phyloP scores from a whole-genome alignment of 2,329 filamentous ascomycete species.

The Pseudocercospora cruenta region DNA sequence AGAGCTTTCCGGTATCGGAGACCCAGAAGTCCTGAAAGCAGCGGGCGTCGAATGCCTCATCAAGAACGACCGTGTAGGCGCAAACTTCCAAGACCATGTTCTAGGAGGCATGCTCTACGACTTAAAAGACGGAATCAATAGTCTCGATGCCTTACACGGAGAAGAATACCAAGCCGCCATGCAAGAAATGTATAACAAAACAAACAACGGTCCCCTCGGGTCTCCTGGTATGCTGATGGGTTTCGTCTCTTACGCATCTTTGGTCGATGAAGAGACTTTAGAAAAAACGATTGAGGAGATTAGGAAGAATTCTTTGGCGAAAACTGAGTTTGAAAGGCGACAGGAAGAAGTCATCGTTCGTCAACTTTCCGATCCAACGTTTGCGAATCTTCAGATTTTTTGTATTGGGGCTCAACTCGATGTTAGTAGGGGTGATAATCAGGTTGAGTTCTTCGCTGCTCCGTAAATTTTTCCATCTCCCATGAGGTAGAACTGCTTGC shows the following conservation, averaged over 20 bases:
- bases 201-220: constrained; percentile 39
- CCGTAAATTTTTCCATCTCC: constrained; percentile 21
- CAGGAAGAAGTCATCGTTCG: constrained; percentile 41
- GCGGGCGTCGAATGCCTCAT: constrained; percentile 53
- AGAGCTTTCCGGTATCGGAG: constrained; percentile 60
- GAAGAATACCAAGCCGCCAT: constrained; percentile 42
- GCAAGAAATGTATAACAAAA: constrained; percentile 40
- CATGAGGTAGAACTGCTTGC: not conserved
- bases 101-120: constrained; percentile 38
- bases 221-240: constrained; percentile 43
- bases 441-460: constrained; percentile 38
- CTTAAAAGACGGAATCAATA: constrained; percentile 35
- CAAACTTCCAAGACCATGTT: constrained; percentile 55
- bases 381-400: constrained; percentile 44
- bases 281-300: constrained; percentile 38
- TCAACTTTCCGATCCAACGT: constrained; percentile 39
- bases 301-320: constrained; percentile 38
- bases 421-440: constrained; percentile 33
- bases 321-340: constrained; percentile 41
- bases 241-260: constrained; percentile 39
- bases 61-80: constrained; percentile 57
- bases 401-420: constrained; percentile 40
- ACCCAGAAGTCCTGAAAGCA: constrained; percentile 50
- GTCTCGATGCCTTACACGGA: constrained; percentile 41
- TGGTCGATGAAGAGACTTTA: constrained; percentile 36